Base-by-base conservation (phyloP, 441 rosid genomes). In the Biscutella auriculata region DNA sequence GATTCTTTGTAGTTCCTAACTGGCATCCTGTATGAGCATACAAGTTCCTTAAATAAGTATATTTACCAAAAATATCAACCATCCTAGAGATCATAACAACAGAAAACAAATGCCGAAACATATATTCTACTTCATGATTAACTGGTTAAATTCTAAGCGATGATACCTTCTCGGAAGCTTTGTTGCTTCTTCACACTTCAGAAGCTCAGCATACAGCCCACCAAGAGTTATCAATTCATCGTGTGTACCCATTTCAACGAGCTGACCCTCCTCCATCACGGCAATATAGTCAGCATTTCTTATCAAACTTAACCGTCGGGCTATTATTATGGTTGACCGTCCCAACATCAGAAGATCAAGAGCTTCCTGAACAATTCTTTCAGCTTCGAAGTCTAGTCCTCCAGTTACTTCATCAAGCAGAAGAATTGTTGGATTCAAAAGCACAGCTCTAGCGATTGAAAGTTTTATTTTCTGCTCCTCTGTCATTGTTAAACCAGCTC, bases 261-360 rank as follows among this genome's bases (percentile, higher is more conserved):
- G 99, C 76, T 80, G 97, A 12, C 99, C 99, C 71, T 93, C 99
- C 76, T 93, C 99, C 99, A 93, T 89, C 63, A 89, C 97, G 41
- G 99, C 96, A 60, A 93, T 93, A 65, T 93, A 93, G 80, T 93
- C 96, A 77, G 91, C 95, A 80, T 89, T 87, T 74, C 75, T 89
- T 62, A 93, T 89, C 61, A 93, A 94, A 70, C 97, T 82, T 64
- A 93, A 84, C 26, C 93, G 80, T 17, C 97, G 85, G 65, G 99
- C 99, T 57, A 93, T 93, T 57, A 93, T 89, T 68, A 93, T 89
- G 51, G 97, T 93, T 55, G 99, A 89, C 49, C 99, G 87, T 53
- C 99, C 99, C 72, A 89, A 72, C 97, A 93, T 93, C 48, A 93
- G 86, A 56, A 93, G 83, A 79, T 93, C 96, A 29, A 89, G 74